These are phyloP conservation scores for Cutaneotrichosporon sp. DNA, from an alignment of 1,284 basidiomycete species.

Conservation along the genomic window DNA sequence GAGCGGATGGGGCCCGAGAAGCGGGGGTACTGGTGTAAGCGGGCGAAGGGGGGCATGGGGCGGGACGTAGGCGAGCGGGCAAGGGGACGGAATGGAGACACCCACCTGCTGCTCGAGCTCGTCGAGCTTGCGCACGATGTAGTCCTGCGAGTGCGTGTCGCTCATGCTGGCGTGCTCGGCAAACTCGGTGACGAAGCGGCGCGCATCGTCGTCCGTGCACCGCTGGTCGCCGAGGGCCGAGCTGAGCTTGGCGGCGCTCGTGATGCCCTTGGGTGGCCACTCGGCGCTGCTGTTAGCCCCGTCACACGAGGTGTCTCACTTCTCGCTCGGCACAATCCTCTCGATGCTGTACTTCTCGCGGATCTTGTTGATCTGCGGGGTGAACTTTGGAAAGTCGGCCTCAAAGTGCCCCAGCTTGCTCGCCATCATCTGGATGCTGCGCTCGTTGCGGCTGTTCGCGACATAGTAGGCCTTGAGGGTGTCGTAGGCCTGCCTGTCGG, in stretches of 20 bases:
- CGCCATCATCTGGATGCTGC: conserved; percentile 2
- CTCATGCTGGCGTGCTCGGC: conserved; percentile 4
- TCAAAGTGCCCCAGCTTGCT: conserved; percentile 3
- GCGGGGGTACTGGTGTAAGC: conserved; percentile 7
- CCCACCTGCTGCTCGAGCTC: conserved; percentile 11
- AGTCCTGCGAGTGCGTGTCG: conserved; percentile 7
- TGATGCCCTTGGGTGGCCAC: conserved; percentile 6
- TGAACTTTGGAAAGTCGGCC: not conserved
- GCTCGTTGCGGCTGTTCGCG: conserved; percentile 6
- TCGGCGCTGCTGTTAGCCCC: not conserved
- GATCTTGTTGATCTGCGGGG: not conserved
- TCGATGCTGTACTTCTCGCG: conserved; percentile 1
- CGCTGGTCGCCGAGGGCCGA: conserved; percentile 2
- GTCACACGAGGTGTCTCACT: not conserved
- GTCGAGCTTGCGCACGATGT: conserved; percentile 8
- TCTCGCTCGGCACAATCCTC: not conserved
- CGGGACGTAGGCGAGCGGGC: no score
- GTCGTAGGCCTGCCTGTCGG: conserved; percentile 2
- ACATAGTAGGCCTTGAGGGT: conserved; percentile 6
- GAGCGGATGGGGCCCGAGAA: not conserved
- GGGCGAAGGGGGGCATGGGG: not conserved
- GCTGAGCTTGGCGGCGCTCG: not conserved
- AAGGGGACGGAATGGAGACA: not conserved
- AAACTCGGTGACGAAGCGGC: not conserved
- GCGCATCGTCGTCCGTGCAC: conserved; percentile 1